A percentile compares a stretch with the other conserved stretches of the same genome.
Conservation (phyloP, 1,284 basidiomycete species). For the Pseudozyma sp. region DNA sequence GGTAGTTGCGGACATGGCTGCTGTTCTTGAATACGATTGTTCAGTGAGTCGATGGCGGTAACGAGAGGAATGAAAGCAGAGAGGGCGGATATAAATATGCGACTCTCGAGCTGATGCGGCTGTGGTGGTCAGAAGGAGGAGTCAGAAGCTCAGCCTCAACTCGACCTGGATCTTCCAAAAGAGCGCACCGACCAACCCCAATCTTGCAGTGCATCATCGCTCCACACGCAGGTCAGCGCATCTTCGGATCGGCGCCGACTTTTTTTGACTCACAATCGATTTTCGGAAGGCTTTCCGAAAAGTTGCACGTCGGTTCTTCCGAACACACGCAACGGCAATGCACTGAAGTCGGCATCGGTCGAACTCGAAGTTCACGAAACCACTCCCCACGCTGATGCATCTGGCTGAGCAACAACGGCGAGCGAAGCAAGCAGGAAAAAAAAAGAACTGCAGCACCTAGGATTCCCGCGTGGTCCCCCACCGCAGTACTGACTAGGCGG, state of each 20-base stretch:
- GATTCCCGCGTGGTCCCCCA: constrained; percentile 86
- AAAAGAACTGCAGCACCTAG: constrained; percentile 79
- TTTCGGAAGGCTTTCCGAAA: neutral
- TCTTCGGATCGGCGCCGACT: too few relatives aligned
- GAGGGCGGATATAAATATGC: neutral
- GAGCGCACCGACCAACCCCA: neutral
- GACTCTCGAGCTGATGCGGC: neutral
- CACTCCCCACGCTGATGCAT: constrained; percentile 4
- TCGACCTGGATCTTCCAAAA: neutral
- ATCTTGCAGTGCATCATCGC: too few relatives aligned
- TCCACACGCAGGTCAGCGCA: too few relatives aligned
- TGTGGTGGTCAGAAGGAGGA: neutral
- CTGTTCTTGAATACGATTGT: neutral
- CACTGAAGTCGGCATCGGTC: neutral
- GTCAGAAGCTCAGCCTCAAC: neutral
- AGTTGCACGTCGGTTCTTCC: too few relatives aligned
- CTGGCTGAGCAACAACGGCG: too few relatives aligned
- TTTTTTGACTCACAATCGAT: neutral
- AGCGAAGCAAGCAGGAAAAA: neutral
- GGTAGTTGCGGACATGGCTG: neutral
- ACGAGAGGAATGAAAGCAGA: neutral
- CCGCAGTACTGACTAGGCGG: constrained; percentile 84
- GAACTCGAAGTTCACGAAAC: neutral
- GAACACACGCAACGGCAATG: constrained; percentile 5
- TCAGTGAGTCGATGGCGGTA: neutral